Base-by-base conservation (phyloP, 1,284 basidiomycete genomes). In the Trichosporon ovoides region DNA sequence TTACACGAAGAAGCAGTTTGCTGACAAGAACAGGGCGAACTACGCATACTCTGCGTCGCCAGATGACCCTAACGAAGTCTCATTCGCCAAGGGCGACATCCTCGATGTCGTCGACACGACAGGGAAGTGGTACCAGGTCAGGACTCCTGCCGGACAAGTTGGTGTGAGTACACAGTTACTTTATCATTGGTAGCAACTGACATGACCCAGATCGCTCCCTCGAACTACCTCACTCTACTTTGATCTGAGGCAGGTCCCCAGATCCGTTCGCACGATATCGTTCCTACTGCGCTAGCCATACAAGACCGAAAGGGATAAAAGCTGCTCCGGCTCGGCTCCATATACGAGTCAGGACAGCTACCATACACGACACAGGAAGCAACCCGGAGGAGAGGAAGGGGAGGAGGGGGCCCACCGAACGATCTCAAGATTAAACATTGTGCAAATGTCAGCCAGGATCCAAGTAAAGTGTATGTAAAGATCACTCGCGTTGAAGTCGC, bases 31-130 rank as follows among this genome's bases (percentile, higher is more conserved):
- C 33, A 77, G 72, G 63, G 74, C 70, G 16, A 67, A 70, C 61
- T 77, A 64, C 55, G 59, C 77, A 87, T 93, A 98, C 80, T 85
- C 84, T 59, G 95, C 94, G 33, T 91, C 88, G 10, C 82, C 89
- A n/a, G 93, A 98, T 64, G 95, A 98, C 77, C 91, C 94, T 10
- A 96, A 91, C 71, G 96, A 98, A 79, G 89, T 98, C 52, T 90
- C 89, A 48, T 98, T 98, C 77, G 74, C 81, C 57, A 98, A 98
- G 76, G 92, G 92, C 55, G 95, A 98, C 73, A 82, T 93, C 40
- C 83, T 98, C 65, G 93, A 98, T 59, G 90, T 98, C 63, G 78
- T 95, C 54, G 96, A 98, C 79, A 94, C 91, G 76, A 71, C 69
- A 16, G 91, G 91, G 54, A 93, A 93, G 76, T 94, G 91, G 91